Base-by-base conservation (phyloP, 2,329 filamentous ascomycete genomes). In the Lachnellula subtilissima region DNA sequence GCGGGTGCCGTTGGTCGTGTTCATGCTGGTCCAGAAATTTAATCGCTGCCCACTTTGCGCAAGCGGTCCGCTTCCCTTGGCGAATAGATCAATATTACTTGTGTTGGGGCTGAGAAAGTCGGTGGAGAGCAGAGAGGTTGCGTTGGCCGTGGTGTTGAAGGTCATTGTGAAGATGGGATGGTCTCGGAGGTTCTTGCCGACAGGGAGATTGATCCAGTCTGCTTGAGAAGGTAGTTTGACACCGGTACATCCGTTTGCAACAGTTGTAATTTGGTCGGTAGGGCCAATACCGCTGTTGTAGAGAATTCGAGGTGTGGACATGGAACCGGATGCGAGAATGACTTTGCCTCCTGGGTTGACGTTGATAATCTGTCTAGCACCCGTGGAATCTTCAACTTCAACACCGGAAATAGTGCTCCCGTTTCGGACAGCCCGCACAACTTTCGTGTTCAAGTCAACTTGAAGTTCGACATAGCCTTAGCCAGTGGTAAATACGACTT, bases 401-500 rank as follows among this genome's bases (percentile, higher is more conserved):
- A 88, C 79, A 56, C 86, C 87, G 3, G 84, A 86, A 56, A 85
- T 76, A 48, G 78, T 77, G 48, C 81, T 78, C 1, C 82, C 82
- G 11, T 73, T 76, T 11, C 87, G 83, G n/a, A 88, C 72, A 14
- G 88, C 78, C 28, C 86, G 79, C 59, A 79, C 78, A 19, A 87
- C 85, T 46, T 81, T 78, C 4, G 85, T 87, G 67, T 85, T 82
- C 35, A 80, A 73, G 81, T 81, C 36, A 89, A 73, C 54, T 80
- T 77, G 72, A 90, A 89, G 74, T 89, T 87, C 48, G 73, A 70
- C 53, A 81, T 76, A 45, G 74, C 73, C 48, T 77, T 75, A 2
- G 85, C 85, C 9, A 78, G 76, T 7, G 84, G 81, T 1, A 90
- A 79, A 65, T 90, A 90, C 1, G 87, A 87, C 9, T 81, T 82